Percentiles rank a stretch among this genome's conserved stretches.
phyloP scores from a whole-genome alignment of 441 rosid species.

The Eutrema salsugineum region DNA sequence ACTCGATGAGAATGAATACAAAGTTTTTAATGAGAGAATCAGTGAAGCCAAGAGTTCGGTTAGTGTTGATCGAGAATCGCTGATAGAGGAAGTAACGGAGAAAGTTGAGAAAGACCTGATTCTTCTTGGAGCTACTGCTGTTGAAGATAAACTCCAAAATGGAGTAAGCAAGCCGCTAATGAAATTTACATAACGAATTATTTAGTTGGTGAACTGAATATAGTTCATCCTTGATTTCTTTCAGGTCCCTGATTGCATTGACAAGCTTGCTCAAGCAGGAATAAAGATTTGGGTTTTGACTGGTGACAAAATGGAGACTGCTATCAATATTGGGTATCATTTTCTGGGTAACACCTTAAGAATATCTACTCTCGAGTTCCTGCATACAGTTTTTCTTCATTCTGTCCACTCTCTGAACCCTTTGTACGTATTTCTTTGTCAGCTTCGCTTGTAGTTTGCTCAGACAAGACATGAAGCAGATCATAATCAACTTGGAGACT shows the following conservation, averaged over 20 bases:
- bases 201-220: background rate
- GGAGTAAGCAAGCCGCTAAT: conserved; percentile 45
- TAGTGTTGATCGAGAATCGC: conserved; percentile 47
- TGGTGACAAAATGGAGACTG: conserved; percentile 78
- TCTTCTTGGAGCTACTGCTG: conserved; percentile 79
- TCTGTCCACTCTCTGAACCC: background rate
- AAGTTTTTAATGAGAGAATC: conserved; percentile 36
- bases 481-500: conserved; percentile 49
- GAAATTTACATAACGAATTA: background rate
- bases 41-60: conserved; percentile 50
- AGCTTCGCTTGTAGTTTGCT: conserved; percentile 69
- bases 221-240: background rate
- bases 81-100: conserved; percentile 50
- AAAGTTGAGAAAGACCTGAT: conserved; percentile 50
- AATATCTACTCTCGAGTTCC: conserved; percentile 1
- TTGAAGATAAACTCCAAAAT: conserved; percentile 70
- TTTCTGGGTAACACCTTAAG: conserved; percentile 14
- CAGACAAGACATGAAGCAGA: conserved; percentile 71
- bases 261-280: conserved; percentile 75
- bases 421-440: conserved; percentile 23
- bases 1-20: conserved; percentile 49
- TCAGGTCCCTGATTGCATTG: conserved; percentile 78
- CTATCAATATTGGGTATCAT: conserved; percentile 69
- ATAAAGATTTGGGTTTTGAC: conserved; percentile 75
- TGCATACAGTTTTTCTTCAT: background rate